Conservation (phyloP, 495 filamentous ascomycete genomes). For the Podospora pseudopauciseta region DNA sequence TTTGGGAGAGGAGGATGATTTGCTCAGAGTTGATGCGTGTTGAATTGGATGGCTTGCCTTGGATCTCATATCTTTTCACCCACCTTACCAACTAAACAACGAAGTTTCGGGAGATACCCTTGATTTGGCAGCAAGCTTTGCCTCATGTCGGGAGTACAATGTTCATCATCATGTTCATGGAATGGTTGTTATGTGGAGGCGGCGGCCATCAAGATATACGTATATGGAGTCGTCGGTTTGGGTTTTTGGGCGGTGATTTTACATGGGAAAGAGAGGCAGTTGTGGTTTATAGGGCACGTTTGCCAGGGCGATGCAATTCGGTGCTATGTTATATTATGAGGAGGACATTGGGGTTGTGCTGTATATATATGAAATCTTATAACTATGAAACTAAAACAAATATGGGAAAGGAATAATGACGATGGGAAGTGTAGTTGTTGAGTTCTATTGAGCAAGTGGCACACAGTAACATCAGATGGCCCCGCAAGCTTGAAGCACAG, state of each 20-base stretch:
- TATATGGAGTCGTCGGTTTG: background rate
- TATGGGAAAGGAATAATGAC: background rate
- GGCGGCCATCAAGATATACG: background rate
- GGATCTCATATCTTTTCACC: background rate
- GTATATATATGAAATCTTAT: background rate
- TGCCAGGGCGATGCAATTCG: background rate
- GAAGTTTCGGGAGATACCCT: constrained; percentile 22
- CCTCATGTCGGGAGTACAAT: constrained; percentile 12
- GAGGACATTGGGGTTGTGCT: background rate
- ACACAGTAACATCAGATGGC: background rate
- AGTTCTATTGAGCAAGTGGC: background rate
- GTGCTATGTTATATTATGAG: background rate
- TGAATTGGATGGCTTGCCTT: constrained; percentile 13
- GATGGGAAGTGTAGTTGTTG: background rate
- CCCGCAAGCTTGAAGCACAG: background rate
- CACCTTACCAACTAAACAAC: background rate
- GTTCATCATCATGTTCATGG: constrained; percentile 15
- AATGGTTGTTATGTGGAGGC: constrained; percentile 5
- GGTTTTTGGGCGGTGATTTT: background rate
- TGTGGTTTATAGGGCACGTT: background rate
- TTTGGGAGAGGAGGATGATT: background rate
- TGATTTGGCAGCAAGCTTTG: constrained; percentile 18
- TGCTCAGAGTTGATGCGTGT: background rate
- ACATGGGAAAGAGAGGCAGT: background rate
- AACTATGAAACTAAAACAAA: background rate